These are phyloP conservation scores for Moesziomyces globuligerus DNA, from an alignment of 1,284 basidiomycete genomes.

Conservation along the genomic window DNA sequence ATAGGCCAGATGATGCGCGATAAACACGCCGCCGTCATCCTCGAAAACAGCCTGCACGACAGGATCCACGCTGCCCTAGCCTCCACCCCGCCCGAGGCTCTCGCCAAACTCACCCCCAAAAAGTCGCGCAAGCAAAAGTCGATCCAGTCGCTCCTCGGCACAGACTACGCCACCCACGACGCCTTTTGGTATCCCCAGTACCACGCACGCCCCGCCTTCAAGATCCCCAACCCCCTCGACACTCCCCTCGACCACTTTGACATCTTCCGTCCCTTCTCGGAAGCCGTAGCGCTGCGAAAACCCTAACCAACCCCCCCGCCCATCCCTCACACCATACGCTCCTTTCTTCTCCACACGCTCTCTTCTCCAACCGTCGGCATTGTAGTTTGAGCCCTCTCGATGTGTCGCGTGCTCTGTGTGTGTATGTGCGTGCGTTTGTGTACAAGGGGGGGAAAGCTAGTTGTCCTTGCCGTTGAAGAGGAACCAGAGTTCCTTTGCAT, in stretches of 20 bases:
- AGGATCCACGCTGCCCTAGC: background rate
- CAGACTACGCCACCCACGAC: background rate
- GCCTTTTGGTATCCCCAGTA: slow-evolving; percentile 10
- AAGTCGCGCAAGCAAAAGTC: too few species aligned
- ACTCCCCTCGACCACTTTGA: slow-evolving; percentile 5
- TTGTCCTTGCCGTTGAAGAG: slow-evolving; percentile 39
- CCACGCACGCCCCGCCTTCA: slow-evolving; percentile 1
- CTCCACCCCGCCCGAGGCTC: background rate
- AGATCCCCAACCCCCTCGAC: slow-evolving; percentile 14
- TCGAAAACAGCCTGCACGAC: slow-evolving; percentile 21
- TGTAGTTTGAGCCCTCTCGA: too few species aligned
- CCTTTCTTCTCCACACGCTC: background rate
- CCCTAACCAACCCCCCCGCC: too few species aligned
- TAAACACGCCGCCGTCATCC: background rate
- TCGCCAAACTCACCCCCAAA: background rate
- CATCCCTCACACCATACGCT: too few species aligned
- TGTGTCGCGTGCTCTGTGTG: too few species aligned
- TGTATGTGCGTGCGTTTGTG: background rate
- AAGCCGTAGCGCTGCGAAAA: slow-evolving; percentile 12
- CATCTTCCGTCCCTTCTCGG: slow-evolving; percentile 9
- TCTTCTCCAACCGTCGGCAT: background rate
- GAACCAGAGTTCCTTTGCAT: slow-evolving; percentile 47
- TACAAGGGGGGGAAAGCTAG: background rate
- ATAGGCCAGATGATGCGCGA: slow-evolving; percentile 9
- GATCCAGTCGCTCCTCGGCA: slow-evolving; percentile 1